Base-by-base conservation (phyloP, 129 eudicot species). In the Chrysanthemum seticuspe region DNA sequence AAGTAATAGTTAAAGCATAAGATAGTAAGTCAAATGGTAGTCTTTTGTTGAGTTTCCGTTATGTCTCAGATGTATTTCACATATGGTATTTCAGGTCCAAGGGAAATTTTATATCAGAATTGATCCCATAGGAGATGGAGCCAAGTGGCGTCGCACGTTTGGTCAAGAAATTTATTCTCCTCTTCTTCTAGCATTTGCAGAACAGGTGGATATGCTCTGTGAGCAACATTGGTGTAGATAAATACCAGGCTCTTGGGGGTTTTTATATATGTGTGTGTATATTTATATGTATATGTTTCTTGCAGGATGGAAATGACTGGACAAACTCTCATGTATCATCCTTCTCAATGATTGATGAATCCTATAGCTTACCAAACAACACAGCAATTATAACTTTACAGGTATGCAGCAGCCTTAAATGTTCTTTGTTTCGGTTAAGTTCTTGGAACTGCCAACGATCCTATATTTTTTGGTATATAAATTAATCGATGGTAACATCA, bases 131-230 rank as follows among this genome's bases (percentile, higher is more conserved):
- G 98, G 98, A 73, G 86, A 84, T 54, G 98, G 97, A 57, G 96
- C 98, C 62, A 94, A 82, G 84, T 94, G 98, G 98, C 96, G 98
- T 54, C 96, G 98, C 79, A 86, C 89, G 71, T 83, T 82, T 86
- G 98, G 98, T 40, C 98, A 90, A 78, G 96, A 90, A 85, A 76
- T 94, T 65, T 94, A 94, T 82, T 94, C 97, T 34, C 98, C 98
- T 7, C 88, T 94, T 64, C 92, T 94, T 69, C 61, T 94, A 52
- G 98, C 98, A 74, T 94, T 94, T 78, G 74, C 98, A 57, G 93
- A 84, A 82, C 92, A 87, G 93, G 98, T 90, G 70, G 19, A 3
- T 14, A 27, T 51, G 54, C 47, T 57, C 50, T 21, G 14, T 63
- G 40, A 23, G 74, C 56, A 45, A 55, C 67, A 50, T 54, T 66